phyloP scores from a whole-genome alignment of 1,284 basidiomycete species.

The Phellopilus nigrolimitatus region DNA sequence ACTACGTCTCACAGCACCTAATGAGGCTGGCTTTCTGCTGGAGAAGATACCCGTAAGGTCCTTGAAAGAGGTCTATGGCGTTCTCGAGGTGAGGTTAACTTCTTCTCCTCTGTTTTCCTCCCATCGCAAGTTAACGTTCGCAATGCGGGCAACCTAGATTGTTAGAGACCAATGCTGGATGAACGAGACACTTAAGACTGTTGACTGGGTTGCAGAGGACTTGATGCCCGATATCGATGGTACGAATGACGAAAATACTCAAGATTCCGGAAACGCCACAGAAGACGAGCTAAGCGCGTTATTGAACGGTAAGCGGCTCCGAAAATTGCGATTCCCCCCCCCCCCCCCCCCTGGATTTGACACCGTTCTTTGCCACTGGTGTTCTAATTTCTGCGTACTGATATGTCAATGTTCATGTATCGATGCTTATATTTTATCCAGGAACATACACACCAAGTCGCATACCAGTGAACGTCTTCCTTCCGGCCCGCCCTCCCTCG shows the following conservation, averaged over 20 bases:
- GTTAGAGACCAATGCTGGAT: conserved; percentile 77
- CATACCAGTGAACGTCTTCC: conserved; percentile 18
- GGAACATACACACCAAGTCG: conserved; percentile 14
- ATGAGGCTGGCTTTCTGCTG: conserved; percentile 68
- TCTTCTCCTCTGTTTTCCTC: conserved; percentile 1
- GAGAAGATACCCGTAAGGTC: conserved; percentile 64
- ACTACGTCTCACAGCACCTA: conserved; percentile 56
- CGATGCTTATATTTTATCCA: conserved; percentile 1
- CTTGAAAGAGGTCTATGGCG: conserved; percentile 64
- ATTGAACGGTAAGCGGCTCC: conserved; percentile 17
- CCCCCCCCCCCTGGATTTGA: no score
- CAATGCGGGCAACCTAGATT: conserved; percentile 39
- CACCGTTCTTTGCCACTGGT: no score
- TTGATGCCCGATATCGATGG: conserved; percentile 14
- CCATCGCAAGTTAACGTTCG: background rate
- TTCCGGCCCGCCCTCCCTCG: conserved; percentile 8
- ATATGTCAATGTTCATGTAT: no score
- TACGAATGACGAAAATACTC: conserved; percentile 27
- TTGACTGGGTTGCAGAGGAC: conserved; percentile 54
- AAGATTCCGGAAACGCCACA: conserved; percentile 30
- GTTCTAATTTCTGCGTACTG: no score
- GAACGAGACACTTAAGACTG: conserved; percentile 56
- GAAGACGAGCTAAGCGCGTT: conserved; percentile 50
- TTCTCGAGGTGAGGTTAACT: conserved; percentile 51
- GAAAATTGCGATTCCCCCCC: no score